A percentile compares a stretch with the other conserved stretches of the same genome.
These are phyloP conservation scores for Stemphylium vesicarium DNA, from an alignment of 2,329 filamentous ascomycete species.

Conservation along the genomic window DNA sequence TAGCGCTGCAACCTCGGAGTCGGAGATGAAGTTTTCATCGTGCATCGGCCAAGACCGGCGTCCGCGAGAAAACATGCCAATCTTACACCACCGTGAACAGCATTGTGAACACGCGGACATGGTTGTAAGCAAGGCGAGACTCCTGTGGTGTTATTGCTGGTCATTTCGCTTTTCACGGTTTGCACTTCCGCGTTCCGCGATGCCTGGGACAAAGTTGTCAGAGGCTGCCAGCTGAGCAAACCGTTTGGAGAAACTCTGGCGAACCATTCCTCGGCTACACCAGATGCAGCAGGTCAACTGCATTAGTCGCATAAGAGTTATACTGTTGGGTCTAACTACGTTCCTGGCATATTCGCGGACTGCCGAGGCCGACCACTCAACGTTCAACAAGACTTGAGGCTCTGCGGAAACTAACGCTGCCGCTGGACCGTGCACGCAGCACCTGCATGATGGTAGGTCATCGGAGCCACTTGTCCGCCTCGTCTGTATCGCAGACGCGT, in stretches of 20 bases:
- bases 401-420: slow-evolving; percentile 11
- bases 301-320: neutral
- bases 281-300: neutral
- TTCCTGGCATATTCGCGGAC: neutral
- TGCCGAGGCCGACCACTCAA: neutral
- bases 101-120: neutral
- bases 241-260: slow-evolving; percentile 5
- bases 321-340: neutral
- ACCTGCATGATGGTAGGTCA: slow-evolving; percentile 4
- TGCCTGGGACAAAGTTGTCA: neutral
- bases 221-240: neutral
- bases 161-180: neutral
- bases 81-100: neutral
- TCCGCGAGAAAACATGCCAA: neutral
- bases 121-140: neutral
- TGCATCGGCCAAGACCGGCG: slow-evolving; percentile 33
- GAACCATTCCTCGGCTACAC: neutral
- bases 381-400: slow-evolving; percentile 9
- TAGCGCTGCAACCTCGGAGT: slow-evolving; percentile 33
- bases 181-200: neutral
- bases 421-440: slow-evolving; percentile 1
- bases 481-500: slow-evolving; percentile 5
- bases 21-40: slow-evolving; percentile 18
- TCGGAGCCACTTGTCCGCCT: slow-evolving; percentile 10
- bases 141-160: neutral